Percentiles rank a stretch among this genome's conserved stretches.
Evolutionary conservation across 169 alveolate genomes (phyloP).

Genomic region (Eimeria zaria): DNA sequence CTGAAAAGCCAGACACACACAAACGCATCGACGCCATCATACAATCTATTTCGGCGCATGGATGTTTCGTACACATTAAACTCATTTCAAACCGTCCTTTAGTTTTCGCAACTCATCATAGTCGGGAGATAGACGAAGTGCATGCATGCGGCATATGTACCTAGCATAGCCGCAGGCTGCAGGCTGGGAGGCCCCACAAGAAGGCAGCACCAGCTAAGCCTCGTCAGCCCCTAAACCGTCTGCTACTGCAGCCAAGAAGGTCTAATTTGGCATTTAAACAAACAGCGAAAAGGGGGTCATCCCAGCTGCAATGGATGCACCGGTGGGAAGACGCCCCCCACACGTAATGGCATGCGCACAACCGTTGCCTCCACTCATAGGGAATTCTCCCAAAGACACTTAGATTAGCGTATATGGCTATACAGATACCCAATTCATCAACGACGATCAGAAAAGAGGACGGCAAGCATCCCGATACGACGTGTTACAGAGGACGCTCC

Average conservation of each 20-base stretch:
- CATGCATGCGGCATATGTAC: neutral
- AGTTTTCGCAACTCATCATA: neutral
- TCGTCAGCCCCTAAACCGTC: neutral
- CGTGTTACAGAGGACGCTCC: constrained; percentile 4
- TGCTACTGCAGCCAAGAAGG: neutral
- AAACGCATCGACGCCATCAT: neutral
- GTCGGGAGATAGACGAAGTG: neutral
- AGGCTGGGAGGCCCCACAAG: constrained; percentile 2
- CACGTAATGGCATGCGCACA: neutral
- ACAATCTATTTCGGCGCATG: neutral
- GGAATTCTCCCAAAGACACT: neutral
- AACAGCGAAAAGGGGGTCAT: neutral
- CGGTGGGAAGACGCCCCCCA: constrained; percentile 28
- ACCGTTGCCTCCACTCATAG: neutral
- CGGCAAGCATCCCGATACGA: neutral
- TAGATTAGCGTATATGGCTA: neutral
- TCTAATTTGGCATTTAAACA: neutral
- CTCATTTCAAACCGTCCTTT: neutral
- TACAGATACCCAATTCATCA: neutral
- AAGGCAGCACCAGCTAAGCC: neutral
- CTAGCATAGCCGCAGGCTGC: neutral
- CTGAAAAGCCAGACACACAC: constrained; percentile 43
- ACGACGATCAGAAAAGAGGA: neutral
- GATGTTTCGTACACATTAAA: neutral
- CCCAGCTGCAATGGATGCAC: neutral